Evolutionary conservation across 202 grass and related monocot species (phyloP), one percentile per base, ranked within the genome.

Genomic region (Dendrocalamus latiflorus): DNA sequence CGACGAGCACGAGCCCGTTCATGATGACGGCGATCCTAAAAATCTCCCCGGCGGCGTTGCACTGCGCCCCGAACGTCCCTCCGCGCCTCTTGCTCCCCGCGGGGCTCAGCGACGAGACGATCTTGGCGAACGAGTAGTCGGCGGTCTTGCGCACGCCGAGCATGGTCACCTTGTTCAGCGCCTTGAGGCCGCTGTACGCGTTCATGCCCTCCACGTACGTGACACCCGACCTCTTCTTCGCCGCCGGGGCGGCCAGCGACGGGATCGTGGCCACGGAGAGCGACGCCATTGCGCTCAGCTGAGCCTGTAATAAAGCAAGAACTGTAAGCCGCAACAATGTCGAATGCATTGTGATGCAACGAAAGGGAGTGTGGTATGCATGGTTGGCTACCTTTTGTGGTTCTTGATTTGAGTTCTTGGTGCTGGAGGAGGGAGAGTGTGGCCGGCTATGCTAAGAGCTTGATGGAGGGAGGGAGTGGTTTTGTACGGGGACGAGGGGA

Each of bases 21-120:
- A 94, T 99, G 88, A 79, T 89, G 60, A 77, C 87, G 25, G 91
- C 91, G 51, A 96, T 99, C 85, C 75, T 87, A 75, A 95, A 95
- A 36, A 99, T 99, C 82, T 99, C 96, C 0, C 22, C 85, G 3
- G 89, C 93, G 74, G 88, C 93, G 76, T 78, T 93, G 89, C 87
- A 91, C 83, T 83, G 83, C 41, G 78, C 90, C 18, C 83, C 76
- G 62, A 88, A 78, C 51, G 77, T 13, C 18, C 83, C 21, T 14
- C 84, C 80, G 68, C 88, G 88, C 68, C 75, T 38, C 26, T 48
- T 74, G 8, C 38, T 65, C 11, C 79, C 84, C 3, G 75, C 69
- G 44, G 89, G 54, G 81, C 81, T 77, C 16, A 94, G 85, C 41
- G 90, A 81, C 17, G 89, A 83, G 38, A 89, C 82, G 30, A 91